A percentile compares a stretch with the other conserved stretches of the same genome.
Evolutionary conservation across 176 grass and related monocot species (phyloP).

Genomic region (Oryza longistaminata): DNA sequence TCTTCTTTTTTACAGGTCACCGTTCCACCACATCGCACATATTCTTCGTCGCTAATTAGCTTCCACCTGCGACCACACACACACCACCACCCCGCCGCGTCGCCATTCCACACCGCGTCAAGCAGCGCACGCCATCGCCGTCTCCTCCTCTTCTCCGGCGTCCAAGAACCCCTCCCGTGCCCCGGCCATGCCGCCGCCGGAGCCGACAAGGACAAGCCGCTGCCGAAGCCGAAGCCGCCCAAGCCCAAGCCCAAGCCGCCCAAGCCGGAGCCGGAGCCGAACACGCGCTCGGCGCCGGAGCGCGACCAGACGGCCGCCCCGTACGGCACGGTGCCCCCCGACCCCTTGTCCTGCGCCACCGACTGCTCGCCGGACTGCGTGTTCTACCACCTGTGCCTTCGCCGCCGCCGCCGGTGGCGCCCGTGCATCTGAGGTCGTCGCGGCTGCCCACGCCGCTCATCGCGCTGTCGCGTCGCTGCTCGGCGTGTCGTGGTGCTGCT

Average conservation of each 20-base stretch:
- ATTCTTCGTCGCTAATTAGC: not conserved
- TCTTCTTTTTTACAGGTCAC: not conserved
- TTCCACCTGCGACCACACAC: not conserved
- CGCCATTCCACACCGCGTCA: slow-evolving; percentile 1
- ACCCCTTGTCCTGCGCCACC: slow-evolving; percentile 2
- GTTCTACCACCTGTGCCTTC: not conserved
- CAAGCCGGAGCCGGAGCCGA: not conserved
- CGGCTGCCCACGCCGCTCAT: slow-evolving; percentile 46
- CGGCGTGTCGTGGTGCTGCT: slow-evolving; percentile 31
- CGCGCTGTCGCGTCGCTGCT: slow-evolving; percentile 51
- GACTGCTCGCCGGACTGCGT: slow-evolving; percentile 28
- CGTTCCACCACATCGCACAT: not conserved
- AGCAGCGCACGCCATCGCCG: not conserved
- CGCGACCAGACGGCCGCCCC: not conserved
- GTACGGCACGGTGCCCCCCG: not conserved
- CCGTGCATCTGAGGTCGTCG: slow-evolving; percentile 40
- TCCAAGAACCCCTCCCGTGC: not conserved
- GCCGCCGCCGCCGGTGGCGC: not conserved
- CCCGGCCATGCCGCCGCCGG: slow-evolving; percentile 36
- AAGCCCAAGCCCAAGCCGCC: not conserved
- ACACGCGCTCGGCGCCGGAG: not conserved
- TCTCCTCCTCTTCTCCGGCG: not conserved
- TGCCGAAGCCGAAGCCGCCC: not conserved
- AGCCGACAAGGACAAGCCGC: not conserved
- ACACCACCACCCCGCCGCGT: not conserved